These are phyloP conservation scores for Bryum argenteum DNA, from an alignment of 225 moss, liverwort and hornwort species.

Conservation along the genomic window DNA sequence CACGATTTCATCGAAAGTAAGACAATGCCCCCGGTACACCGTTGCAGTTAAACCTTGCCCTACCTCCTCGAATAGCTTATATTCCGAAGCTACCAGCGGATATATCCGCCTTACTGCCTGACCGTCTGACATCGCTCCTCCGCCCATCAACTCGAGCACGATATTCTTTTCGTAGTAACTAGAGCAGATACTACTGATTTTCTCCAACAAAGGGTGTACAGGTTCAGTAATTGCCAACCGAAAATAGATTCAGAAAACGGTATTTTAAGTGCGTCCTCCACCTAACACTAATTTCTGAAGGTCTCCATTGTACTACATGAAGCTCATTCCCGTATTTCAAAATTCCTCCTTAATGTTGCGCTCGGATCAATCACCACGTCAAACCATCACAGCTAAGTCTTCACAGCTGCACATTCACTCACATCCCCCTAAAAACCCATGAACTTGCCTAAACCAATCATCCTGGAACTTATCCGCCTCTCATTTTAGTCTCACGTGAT, in stretches of 20 bases:
- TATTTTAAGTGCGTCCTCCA: not conserved
- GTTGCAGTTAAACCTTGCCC: constrained; percentile 91
- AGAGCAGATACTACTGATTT: constrained; percentile 19
- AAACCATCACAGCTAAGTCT: constrained; percentile 23
- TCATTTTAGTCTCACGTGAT: not conserved
- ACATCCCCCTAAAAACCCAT: constrained; percentile 21
- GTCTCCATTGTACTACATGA: constrained; percentile 6
- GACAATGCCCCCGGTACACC: constrained; percentile 82
- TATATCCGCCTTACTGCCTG: constrained; percentile 32
- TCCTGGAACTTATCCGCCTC: constrained; percentile 14
- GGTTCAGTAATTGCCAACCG: constrained; percentile 14
- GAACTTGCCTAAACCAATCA: constrained; percentile 24
- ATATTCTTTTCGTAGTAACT: constrained; percentile 1
- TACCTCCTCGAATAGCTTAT: constrained; percentile 84
- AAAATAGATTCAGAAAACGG: constrained; percentile 7
- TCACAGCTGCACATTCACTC: constrained; percentile 12
- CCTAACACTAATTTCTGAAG: constrained; percentile 6
- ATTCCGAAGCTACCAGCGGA: constrained; percentile 60
- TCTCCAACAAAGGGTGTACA: constrained; percentile 11
- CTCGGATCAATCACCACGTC: constrained; percentile 18
- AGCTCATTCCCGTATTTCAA: constrained; percentile 6
- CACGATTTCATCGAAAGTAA: constrained; percentile 69
- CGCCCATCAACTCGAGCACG: constrained; percentile 30
- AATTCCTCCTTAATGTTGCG: constrained; percentile 1
- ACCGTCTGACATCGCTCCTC: constrained; percentile 32